phyloP scores from a whole-genome alignment of 1,284 basidiomycete genomes.

The Apiotrichum veenhuisii region DNA sequence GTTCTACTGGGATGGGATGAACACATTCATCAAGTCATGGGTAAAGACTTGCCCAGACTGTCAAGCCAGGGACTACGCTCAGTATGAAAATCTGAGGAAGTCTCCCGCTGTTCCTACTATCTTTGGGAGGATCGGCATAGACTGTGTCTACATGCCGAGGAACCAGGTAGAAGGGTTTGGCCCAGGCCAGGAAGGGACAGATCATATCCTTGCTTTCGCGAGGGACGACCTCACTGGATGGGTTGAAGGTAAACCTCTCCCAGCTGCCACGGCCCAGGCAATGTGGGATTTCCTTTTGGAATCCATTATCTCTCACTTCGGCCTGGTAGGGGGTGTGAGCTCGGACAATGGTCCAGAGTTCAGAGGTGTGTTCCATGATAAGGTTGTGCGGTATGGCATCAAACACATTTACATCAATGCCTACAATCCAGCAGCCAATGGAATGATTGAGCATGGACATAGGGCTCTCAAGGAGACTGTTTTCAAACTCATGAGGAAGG shows the following conservation, averaged over 20 bases:
- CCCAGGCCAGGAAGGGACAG: too few species aligned
- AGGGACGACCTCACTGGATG: constrained; percentile 6
- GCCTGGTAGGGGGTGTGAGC: background rate
- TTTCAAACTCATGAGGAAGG: constrained; percentile 2
- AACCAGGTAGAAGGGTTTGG: background rate
- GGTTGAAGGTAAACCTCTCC: background rate
- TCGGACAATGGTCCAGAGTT: constrained; percentile 4
- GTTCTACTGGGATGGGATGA: constrained; percentile 3
- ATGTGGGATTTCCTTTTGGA: background rate
- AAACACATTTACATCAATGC: background rate
- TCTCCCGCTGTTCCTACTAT: background rate
- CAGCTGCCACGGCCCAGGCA: background rate
- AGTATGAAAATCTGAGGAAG: background rate
- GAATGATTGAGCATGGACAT: constrained; percentile 10
- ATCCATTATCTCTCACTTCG: background rate
- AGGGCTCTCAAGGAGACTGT: constrained; percentile 8
- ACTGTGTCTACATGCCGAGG: constrained; percentile 12
- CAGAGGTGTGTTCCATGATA: background rate
- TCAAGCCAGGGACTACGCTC: background rate
- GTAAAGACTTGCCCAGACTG: constrained; percentile 3
- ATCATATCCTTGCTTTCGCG: background rate
- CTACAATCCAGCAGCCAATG: constrained; percentile 6
- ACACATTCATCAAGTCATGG: background rate
- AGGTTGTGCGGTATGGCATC: background rate
- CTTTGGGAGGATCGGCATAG: constrained; percentile 2